These are phyloP conservation scores for Globisporangium recalcitrans DNA, from an alignment of 352 stramenopile species.

Conservation along the genomic window DNA sequence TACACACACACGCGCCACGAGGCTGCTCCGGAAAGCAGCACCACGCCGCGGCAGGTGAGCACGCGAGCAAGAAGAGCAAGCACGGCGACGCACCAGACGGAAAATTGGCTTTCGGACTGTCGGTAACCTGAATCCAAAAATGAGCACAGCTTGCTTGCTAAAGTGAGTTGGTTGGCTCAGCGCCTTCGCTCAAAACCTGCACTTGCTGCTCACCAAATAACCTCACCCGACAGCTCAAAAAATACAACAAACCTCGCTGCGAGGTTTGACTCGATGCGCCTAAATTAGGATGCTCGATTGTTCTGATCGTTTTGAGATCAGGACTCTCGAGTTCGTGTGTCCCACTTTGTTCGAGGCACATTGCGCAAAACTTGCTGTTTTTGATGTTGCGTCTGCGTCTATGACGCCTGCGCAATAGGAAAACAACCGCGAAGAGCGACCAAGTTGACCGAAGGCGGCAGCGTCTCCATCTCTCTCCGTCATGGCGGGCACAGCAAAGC, in stretches of 20 bases:
- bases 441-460: neutral
- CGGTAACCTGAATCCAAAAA: constrained; percentile 91
- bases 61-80: constrained; percentile 12
- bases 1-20: neutral
- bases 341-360: neutral
- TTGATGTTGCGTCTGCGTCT: neutral
- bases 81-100: constrained; percentile 53
- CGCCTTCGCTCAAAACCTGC: neutral
- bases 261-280: neutral
- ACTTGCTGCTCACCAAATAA: neutral
- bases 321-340: neutral
- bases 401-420: constrained; percentile 4
- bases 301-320: neutral
- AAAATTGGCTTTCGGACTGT: constrained; percentile 69
- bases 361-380: neutral
- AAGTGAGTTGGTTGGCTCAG: constrained; percentile 6
- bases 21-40: neutral
- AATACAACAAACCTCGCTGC: neutral
- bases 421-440: constrained; percentile 1
- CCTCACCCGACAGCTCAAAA: neutral
- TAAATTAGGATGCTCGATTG: neutral
- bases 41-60: neutral
- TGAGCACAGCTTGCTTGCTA: constrained; percentile 21
- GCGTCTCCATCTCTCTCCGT: neutral
- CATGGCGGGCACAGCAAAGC: constrained; percentile 16